These are phyloP conservation scores for Camillea tinctor DNA, from an alignment of 2,329 filamentous ascomycete species.

Conservation along the genomic window DNA sequence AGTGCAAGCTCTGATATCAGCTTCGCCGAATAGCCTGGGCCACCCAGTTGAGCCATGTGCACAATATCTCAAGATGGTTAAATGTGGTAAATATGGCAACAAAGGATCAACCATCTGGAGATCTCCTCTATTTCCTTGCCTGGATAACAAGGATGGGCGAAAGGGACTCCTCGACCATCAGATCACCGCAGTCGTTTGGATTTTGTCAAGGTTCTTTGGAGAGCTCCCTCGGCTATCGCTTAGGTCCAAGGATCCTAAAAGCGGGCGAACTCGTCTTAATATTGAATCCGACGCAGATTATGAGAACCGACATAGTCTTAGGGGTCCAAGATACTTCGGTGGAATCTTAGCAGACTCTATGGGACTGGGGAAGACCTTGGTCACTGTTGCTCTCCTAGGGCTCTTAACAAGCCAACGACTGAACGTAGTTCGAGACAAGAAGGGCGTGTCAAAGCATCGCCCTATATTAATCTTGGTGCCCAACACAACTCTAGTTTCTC, in stretches of 20 bases:
- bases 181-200: slow-evolving; percentile 31
- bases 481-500: slow-evolving; percentile 22
- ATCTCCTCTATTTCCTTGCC: slow-evolving; percentile 21
- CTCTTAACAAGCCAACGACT: slow-evolving; percentile 22
- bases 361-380: slow-evolving; percentile 31
- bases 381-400: slow-evolving; percentile 20
- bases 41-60: slow-evolving; percentile 25
- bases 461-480: slow-evolving; percentile 28
- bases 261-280: background rate
- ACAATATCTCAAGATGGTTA: slow-evolving; percentile 23
- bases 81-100: slow-evolving; percentile 25
- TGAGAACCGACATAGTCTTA: slow-evolving; percentile 15
- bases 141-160: slow-evolving; percentile 19
- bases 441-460: slow-evolving; percentile 11
- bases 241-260: slow-evolving; percentile 3
- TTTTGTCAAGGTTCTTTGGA: slow-evolving; percentile 28
- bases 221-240: slow-evolving; percentile 22
- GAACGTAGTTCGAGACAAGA: slow-evolving; percentile 7
- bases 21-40: slow-evolving; percentile 26
- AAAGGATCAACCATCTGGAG: slow-evolving; percentile 22
- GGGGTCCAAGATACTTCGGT: slow-evolving; percentile 24
- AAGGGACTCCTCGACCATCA: slow-evolving; percentile 28
- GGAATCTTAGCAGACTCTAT: slow-evolving; percentile 31
- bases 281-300: slow-evolving; percentile 6
- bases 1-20: slow-evolving; percentile 23